Percentiles rank a stretch among this genome's conserved stretches.
phyloP scores from a whole-genome alignment of 805 yeast genomes.

The Ascoidea tarda region DNA sequence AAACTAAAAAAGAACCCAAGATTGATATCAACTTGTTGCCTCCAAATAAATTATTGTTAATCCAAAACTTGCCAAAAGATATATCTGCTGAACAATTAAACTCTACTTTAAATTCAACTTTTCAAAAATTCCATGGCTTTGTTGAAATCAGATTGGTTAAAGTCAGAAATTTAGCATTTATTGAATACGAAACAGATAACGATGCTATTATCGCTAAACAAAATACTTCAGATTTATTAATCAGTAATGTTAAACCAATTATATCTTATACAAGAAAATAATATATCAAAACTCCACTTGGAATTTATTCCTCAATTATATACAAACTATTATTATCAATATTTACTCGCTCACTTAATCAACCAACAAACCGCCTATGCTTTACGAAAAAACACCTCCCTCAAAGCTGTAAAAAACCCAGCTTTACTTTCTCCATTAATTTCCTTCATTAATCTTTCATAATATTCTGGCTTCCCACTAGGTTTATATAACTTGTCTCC shows the following conservation, averaged over 20 bases:
- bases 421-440: constrained; percentile 62
- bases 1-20: constrained; percentile 7
- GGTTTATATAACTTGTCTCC: constrained; percentile 60
- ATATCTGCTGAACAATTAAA: constrained; percentile 26
- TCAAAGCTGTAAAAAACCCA: constrained; percentile 46
- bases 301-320: too few species aligned
- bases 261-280: not conserved
- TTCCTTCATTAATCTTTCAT: constrained; percentile 55
- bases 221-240: constrained; percentile 12
- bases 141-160: constrained; percentile 52
- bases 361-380: constrained; percentile 13
- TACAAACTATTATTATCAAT: too few species aligned
- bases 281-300: too few species aligned
- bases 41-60: constrained; percentile 55
- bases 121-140: constrained; percentile 43
- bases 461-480: constrained; percentile 76
- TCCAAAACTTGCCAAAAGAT: constrained; percentile 46
- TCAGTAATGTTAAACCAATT: not conserved
- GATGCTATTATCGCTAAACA: constrained; percentile 31
- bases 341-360: too few species aligned
- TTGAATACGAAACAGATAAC: constrained; percentile 53
- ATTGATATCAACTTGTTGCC: constrained; percentile 23
- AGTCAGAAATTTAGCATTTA: constrained; percentile 59
- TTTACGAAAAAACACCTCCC: constrained; percentile 67
- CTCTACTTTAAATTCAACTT: constrained; percentile 17